Conservation (phyloP, 1,139 yeast species). For the Yamadazyma sp. region DNA sequence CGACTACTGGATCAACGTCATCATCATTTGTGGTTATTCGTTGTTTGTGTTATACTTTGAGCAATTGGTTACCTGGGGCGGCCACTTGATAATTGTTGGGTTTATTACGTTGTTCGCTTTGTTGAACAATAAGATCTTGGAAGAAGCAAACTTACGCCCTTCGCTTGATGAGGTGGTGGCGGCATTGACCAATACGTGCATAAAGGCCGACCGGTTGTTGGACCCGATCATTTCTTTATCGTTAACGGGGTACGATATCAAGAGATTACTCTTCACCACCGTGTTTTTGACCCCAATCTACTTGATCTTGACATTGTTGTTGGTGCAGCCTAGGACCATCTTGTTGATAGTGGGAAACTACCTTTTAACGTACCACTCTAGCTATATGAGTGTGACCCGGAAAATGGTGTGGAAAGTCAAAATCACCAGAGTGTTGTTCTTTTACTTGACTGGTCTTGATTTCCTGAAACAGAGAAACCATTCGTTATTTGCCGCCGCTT, state of each 20-base stretch:
- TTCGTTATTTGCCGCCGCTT: conserved; percentile 54
- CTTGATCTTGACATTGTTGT: conserved; percentile 62
- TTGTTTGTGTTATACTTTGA: conserved; percentile 74
- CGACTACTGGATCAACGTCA: conserved; percentile 73
- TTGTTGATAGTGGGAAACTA: conserved; percentile 61
- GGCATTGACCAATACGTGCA: conserved; percentile 70
- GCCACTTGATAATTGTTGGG: conserved; percentile 74
- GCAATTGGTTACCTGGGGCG: conserved; percentile 68
- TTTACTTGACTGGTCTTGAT: conserved; percentile 85
- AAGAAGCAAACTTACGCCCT: conserved; percentile 65
- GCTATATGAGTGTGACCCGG: conserved; percentile 79
- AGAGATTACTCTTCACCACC: conserved; percentile 77
- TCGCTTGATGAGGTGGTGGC: conserved; percentile 89
- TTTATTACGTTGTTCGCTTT: conserved; percentile 66
- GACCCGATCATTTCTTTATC: conserved; percentile 74
- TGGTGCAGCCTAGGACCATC: conserved; percentile 71
- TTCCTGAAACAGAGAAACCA: conserved; percentile 57
- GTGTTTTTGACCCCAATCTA: conserved; percentile 83
- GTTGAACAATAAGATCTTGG: conserved; percentile 48
- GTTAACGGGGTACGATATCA: conserved; percentile 74
- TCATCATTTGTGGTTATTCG: conserved; percentile 57
- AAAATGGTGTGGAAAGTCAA: conserved; percentile 82
- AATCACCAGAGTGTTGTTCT: conserved; percentile 64
- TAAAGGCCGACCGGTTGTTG: conserved; percentile 73
- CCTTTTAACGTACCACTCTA: conserved; percentile 79